Evolutionary conservation across 345 rosid species (phyloP), one percentile per base, ranked within the genome.

Genomic region (Lumnitzera littorea): DNA sequence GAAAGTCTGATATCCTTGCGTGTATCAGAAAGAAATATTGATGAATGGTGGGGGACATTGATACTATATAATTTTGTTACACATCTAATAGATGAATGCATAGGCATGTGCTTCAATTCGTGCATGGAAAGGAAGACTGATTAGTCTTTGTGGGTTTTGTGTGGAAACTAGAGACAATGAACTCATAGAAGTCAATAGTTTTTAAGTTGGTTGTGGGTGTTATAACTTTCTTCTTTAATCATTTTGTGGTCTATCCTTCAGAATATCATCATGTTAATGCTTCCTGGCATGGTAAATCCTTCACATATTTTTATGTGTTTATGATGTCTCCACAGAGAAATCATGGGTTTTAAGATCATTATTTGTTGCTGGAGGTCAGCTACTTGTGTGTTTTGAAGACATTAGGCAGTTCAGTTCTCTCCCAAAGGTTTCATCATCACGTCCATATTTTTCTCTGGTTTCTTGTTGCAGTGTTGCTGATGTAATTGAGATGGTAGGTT

Each of bases 321-420:
- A 23, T 25, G 46, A 29, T 20, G 48, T 58, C 68, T 57, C 61
- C 78, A 71, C 86, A 89, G 98, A 71, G 47, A 78, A 65, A 53
- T 55, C 88, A 12, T 87, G 99, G 99, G 63, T 76, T 61, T 63
- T 74, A 50, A 78, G 97, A 73, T 89, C 99, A 24, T 64, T 94
- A 55, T 84, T 94, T 76, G 80, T 94, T 58, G 80, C 74, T 53
- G 76, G 78, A 72, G 82, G 74, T 57, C 76, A 80, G 59, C 63
- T 90, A 64, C 74, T 87, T 66, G 62, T 94, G 56, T 94, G 99
- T 63, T 27, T 54, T 46, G 99, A 94, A 78, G 96, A 90, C 70
- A 77, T 94, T 53, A 76, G 17, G 72, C 86, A 51, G 80, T 88
- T 94, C 62, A 68, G 80, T 67, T 71, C 80, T 63, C 68, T 70